Conservation (phyloP, 176 grass and related monocot genomes). For the Carex pumila region DNA sequence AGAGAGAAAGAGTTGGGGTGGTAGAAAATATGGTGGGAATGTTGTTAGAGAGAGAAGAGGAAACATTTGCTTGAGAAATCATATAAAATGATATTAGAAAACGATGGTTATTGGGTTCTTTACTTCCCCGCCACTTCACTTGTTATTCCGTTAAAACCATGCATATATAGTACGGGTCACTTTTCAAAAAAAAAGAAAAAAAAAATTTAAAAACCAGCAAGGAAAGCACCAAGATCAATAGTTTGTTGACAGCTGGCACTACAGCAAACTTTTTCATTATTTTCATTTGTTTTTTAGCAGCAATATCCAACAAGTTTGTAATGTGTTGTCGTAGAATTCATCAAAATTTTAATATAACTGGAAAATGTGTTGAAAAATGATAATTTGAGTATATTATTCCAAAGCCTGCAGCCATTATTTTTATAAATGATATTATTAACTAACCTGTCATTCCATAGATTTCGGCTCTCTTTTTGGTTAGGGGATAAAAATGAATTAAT, state of each 20-base stretch:
- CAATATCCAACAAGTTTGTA: not conserved
- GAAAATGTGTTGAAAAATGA: too few relatives aligned
- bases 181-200: not conserved
- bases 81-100: slow-evolving; percentile 22
- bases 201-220: not conserved
- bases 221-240: not conserved
- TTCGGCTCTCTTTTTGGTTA: not conserved
- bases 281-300: not conserved
- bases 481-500: not conserved
- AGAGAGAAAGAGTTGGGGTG: slow-evolving; percentile 7
- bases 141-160: slow-evolving; percentile 39
- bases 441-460: not conserved
- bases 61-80: slow-evolving; percentile 24
- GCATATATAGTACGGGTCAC: not conserved
- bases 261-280: not conserved
- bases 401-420: too few relatives aligned
- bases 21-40: slow-evolving; percentile 40
- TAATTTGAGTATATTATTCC: too few relatives aligned
- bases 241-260: not conserved
- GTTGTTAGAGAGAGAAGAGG: slow-evolving; percentile 33
- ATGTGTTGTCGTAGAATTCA: not conserved
- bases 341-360: not conserved
- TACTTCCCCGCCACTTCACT: slow-evolving; percentile 95
- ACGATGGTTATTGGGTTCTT: slow-evolving; percentile 43
- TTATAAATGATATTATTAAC: too few relatives aligned